These are phyloP conservation scores for Thielaviopsis ethacetica DNA, from an alignment of 2,329 filamentous ascomycete species.

Conservation along the genomic window DNA sequence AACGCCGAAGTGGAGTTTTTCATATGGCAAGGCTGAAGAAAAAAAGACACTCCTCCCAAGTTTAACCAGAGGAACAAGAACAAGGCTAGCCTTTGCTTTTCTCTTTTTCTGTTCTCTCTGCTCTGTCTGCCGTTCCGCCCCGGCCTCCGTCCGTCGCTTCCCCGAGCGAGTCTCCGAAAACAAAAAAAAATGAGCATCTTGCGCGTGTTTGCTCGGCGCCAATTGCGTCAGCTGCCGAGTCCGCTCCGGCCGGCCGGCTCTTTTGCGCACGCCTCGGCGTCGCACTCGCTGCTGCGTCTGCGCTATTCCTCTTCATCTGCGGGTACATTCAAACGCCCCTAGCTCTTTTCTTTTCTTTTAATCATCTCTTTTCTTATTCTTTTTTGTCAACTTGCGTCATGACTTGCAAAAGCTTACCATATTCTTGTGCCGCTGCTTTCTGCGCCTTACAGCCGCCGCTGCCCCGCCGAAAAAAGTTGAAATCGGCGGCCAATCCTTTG, in stretches of 20 bases:
- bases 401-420: slow-evolving; percentile 2
- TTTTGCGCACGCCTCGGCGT: too few species aligned
- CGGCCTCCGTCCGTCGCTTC: too few species aligned
- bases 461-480: slow-evolving; percentile 21
- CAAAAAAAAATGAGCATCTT: not conserved
- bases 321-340: slow-evolving; percentile 3
- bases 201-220: not conserved
- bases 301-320: not conserved
- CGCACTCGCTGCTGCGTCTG: not conserved
- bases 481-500: slow-evolving; percentile 48
- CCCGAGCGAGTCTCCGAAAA: too few species aligned
- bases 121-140: too few species aligned
- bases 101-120: too few species aligned
- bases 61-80: too few species aligned
- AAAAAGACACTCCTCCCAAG: too few species aligned
- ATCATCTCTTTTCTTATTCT: not conserved
- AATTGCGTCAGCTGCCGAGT: not conserved
- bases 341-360: not conserved
- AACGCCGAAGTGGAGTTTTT: too few species aligned
- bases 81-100: too few species aligned
- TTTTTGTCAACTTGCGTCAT: not conserved
- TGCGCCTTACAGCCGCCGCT: slow-evolving; percentile 1
- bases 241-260: not conserved
- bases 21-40: too few species aligned
- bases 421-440: not conserved